Conservation (phyloP, 345 rosid species). For the Corymbia maculata region DNA sequence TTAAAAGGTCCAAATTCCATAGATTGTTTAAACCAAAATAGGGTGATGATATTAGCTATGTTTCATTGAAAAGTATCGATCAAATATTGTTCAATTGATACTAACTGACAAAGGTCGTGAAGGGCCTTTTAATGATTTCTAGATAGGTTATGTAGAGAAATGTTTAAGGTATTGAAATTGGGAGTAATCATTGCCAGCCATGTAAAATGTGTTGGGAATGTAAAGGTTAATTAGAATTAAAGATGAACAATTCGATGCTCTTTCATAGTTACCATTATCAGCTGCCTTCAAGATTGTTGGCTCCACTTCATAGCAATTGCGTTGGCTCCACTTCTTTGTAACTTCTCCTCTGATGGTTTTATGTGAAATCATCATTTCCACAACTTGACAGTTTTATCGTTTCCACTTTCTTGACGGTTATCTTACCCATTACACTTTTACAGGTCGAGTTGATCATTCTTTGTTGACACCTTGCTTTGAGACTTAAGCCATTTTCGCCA, state of each 20-base stretch:
- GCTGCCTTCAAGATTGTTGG: neutral
- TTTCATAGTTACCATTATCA: neutral
- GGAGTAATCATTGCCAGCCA: neutral
- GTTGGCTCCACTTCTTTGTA: neutral
- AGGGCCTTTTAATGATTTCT: neutral
- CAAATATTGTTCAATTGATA: neutral
- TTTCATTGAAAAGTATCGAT: neutral
- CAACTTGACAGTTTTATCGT: neutral
- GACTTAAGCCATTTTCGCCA: neutral
- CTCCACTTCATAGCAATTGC: neutral
- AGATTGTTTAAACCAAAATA: neutral
- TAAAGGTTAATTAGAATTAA: neutral
- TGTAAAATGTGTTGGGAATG: neutral
- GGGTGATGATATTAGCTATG: neutral
- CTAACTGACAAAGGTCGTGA: neutral
- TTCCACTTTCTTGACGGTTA: neutral
- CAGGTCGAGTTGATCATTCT: neutral
- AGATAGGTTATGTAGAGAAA: neutral
- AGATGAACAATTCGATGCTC: neutral
- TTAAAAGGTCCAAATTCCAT: neutral
- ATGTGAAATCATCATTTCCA: neutral
- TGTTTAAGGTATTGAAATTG: neutral
- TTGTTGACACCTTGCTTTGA: neutral
- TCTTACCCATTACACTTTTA: neutral
- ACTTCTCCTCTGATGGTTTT: neutral